phyloP scores from a whole-genome alignment of 129 eudicot species.

The Deinandra increscens region DNA sequence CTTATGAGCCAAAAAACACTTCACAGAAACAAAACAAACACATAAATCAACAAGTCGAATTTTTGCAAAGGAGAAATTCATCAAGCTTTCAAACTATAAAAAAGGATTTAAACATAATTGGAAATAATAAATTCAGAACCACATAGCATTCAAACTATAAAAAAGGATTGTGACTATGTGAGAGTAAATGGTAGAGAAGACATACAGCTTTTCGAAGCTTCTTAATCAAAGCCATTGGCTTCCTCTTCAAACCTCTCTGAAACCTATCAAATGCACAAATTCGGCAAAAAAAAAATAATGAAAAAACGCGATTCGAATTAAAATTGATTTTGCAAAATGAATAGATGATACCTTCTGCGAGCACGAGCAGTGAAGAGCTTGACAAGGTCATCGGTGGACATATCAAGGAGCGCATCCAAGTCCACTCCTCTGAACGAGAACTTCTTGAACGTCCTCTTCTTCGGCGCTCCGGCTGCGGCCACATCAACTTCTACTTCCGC shows the following conservation, averaged over 20 bases:
- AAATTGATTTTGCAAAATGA: no score
- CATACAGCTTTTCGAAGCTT: conserved; percentile 87
- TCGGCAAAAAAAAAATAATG: neutral
- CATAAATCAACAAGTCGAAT: no score
- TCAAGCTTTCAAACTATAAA: no score
- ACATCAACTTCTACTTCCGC: conserved; percentile 75
- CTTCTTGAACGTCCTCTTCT: conserved; percentile 97
- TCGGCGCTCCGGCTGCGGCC: conserved; percentile 60
- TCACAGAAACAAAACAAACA: no score
- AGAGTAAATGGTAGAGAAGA: neutral
- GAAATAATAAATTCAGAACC: no score
- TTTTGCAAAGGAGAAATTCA: no score
- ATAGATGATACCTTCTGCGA: conserved; percentile 52
- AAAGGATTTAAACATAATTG: no score
- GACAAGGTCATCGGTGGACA: conserved; percentile 85
- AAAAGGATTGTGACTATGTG: neutral
- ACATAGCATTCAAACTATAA: neutral
- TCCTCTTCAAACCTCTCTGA: conserved; percentile 86
- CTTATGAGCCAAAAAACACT: no score
- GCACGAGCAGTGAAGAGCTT: conserved; percentile 82
- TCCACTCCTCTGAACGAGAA: conserved; percentile 82
- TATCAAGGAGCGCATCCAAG: conserved; percentile 81
- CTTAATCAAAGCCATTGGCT: conserved; percentile 95
- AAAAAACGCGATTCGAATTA: neutral
- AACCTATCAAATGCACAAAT: conserved; percentile 40